Percentiles rank a stretch among this genome's conserved stretches.
Evolutionary conservation across 2,329 filamentous ascomycete genomes (phyloP).

Genomic region (Seiridium unicorne): DNA sequence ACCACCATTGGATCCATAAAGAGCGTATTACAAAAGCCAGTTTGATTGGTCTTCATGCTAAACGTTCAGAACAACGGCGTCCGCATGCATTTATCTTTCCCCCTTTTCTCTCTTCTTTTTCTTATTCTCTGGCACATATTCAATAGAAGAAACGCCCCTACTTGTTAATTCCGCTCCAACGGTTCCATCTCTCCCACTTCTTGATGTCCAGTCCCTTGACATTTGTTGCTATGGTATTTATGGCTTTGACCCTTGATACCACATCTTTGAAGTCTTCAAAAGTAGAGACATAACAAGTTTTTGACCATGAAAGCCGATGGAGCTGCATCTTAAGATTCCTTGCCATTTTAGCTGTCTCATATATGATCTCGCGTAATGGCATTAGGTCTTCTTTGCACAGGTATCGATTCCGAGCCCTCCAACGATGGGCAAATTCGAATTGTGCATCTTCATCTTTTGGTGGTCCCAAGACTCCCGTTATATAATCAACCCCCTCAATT

Average conservation of each 20-base stretch:
- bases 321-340: background rate
- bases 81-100: background rate
- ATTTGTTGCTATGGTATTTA: background rate
- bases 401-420: background rate
- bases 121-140: too few relatives aligned
- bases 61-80: background rate
- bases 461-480: background rate
- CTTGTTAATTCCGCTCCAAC: background rate
- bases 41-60: background rate
- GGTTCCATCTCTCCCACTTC: background rate
- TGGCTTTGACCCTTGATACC: background rate
- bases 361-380: background rate
- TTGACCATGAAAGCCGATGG: background rate
- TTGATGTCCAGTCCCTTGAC: background rate
- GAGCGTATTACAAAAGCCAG: background rate
- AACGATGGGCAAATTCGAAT: background rate
- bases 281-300: background rate
- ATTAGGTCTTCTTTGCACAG: background rate
- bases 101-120: background rate
- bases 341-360: background rate
- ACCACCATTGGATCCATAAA: background rate
- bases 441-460: background rate
- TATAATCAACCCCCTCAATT: background rate
- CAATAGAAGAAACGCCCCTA: background rate
- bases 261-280: background rate